Evolutionary conservation across 495 filamentous ascomycete genomes (phyloP).

Genomic region (Astrothelium subdiscretum): DNA sequence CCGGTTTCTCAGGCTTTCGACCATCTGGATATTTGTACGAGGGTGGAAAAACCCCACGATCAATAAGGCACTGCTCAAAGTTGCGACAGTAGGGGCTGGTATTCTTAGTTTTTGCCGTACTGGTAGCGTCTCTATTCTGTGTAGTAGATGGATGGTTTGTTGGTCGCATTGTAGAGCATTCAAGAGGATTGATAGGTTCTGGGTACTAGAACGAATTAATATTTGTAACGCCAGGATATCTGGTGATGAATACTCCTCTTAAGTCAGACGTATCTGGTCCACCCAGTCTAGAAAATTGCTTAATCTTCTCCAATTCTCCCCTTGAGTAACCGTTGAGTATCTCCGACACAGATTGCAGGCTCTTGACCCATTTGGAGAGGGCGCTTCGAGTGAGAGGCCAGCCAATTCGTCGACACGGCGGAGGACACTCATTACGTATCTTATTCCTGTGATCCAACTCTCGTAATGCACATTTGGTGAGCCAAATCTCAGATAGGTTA

Average conservation of each 20-base stretch:
- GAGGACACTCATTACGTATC: background rate
- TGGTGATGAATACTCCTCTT: slow-evolving; percentile 6
- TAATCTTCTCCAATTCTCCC: slow-evolving; percentile 1
- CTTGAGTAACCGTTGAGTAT: background rate
- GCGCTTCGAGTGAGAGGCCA: background rate
- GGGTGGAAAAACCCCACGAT: background rate
- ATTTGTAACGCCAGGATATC: background rate
- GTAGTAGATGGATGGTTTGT: background rate
- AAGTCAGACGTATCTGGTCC: slow-evolving; percentile 15
- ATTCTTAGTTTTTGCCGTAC: background rate
- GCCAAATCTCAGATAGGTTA: slow-evolving; percentile 11
- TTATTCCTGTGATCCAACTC: slow-evolving; percentile 17
- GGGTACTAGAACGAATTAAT: background rate
- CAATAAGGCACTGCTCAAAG: background rate
- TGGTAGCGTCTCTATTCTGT: background rate
- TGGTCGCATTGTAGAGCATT: background rate
- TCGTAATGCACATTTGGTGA: slow-evolving; percentile 10
- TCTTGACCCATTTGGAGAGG: background rate
- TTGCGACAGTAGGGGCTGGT: background rate
- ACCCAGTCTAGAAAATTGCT: slow-evolving; percentile 20
- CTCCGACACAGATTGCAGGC: background rate
- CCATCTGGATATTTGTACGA: background rate
- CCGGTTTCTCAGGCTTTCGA: background rate
- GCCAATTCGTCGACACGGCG: background rate
- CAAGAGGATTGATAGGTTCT: background rate